Evolutionary conservation across 2,329 filamentous ascomycete species (phyloP), one percentile per base, ranked within the genome.

Genomic region (Ophiostoma sp.): DNA sequence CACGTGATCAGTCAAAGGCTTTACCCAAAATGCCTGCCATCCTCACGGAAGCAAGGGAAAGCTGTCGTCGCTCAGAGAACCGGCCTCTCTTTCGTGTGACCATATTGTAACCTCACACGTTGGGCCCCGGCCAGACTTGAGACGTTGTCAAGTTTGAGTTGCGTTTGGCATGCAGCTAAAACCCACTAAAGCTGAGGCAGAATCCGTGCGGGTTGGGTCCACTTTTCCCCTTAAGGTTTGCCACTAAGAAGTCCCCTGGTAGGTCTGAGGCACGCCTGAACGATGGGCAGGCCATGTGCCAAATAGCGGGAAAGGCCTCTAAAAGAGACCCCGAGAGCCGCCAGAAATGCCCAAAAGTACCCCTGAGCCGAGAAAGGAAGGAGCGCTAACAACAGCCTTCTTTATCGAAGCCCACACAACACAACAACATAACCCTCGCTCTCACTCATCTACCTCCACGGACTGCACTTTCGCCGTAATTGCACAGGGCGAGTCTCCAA

Each of bases 71-170:
- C 15, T 12, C 42, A 55, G 50, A 64, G 9, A 17, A 15, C 39
- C 61, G n/a, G 36, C 36, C 12, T 55, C 22, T 33, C 42, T 22
- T 39, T 31, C 4, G 31, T 57, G 50, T n/a, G 45, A 31, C 31
- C 11, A 36, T 50, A 25, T 42, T 68, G 48, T 33, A 39, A 72
- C 25, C 66, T 52, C 66, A 50, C 15, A 25, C 66, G 25, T 17
- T 55, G 8, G 55, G 22, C 63, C 72, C 73, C 33, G 55, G 66
- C 55, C 39, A 28, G n/a, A 50, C 17, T 72, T 77, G 76, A 75
- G 76, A 77, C 76, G 74, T 55, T 28, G 72, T 72, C 70, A 57
- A 63, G 76, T 76, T 74, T 76, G 75, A 75, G 73, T 61, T 68
- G 73, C 39, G 76, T 77, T 77, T 77, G 74, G 75, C 28, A 33